Evolutionary conservation across 2,329 filamentous ascomycete genomes (phyloP), one percentile per base, ranked within the genome.

Genomic region (Clarireedia hainanense): DNA sequence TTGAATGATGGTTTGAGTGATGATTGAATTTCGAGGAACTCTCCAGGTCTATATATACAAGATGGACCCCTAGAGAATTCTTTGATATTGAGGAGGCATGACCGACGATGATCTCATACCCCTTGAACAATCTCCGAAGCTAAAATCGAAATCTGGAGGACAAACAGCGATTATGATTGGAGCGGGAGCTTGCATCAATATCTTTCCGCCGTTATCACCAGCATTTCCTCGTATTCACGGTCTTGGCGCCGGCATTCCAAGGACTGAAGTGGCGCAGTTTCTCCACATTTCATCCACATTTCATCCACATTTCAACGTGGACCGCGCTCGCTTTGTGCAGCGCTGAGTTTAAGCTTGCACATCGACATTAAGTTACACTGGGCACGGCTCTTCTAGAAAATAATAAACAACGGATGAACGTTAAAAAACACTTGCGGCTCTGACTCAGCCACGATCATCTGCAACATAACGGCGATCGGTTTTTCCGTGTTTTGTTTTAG

Each of bases 31-130:
- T 49, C 10, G n/a, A 34, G 51, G 20, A 40, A 24, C 39, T 34
- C 43, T 15, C 49, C 51, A 49, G 4, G 15, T 34, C 37, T 54
- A 48, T 54, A 54, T 49, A 49, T 30, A 27, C 24, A 48, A 4
- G 12, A 42, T 14, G 17, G 15, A 4, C 39, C 15, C 39, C 6
- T 20, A 37, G 20, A 20, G 20, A 20, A 7, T 20, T 39, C 30
- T 30, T 48, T 15, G 5, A 47, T 30, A 24, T 20, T 3, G 24
- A 49, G 17, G 17, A 17, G 10, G 17, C 46, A 26, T n/a, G 3
- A n/a, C 15, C 9, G 40, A 10, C n/a, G n/a, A 43, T 43, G 47
- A 55, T 48, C 34, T 45, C 42, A 54, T 37, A 36, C 42, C 43
- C 23, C 12, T 3, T 15, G 6, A 6, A 27, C 23, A 14, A 2